Evolutionary conservation across 495 filamentous ascomycete species (phyloP), one percentile per base, ranked within the genome.

Genomic region (Penicillium angulare): DNA sequence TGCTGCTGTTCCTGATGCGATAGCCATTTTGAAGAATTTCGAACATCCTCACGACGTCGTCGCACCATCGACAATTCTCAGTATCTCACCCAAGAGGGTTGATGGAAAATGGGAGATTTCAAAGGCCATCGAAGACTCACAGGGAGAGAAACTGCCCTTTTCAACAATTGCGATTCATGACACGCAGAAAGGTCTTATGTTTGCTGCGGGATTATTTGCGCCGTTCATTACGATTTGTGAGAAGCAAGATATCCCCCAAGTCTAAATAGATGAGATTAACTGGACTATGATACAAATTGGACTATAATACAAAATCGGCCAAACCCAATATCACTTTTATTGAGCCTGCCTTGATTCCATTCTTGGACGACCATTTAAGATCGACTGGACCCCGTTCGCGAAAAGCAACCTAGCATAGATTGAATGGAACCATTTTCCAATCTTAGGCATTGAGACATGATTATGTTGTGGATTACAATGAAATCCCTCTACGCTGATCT

Each of bases 1-100:
- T 15, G 68, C 65, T 39, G 63, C 50, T 0, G 47, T 72, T 16
- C 64, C 69, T 1, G 51, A 64, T 46, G 23, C 38, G 3, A 27
- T 56, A 16, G 36, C 27, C 2, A 52, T 59, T 42, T n/a, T 52
- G 43, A 51, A 56, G 18, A 26, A 41, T 15, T 21, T 16, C 1
- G 34, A 40, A 3, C 33, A 52, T 26, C 53, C 53, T 21, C 39
- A 57, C 34, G 47, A 53, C 23, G 18, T 53, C 7, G 50, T 49
- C 33, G 55, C 44, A 4, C 50, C 55, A 13, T 50, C 50, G 1
- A 34, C 50, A 2, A 45, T 57, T 27, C 24, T 57, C 13, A n/a
- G 43, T 8, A 47, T 40, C 17, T 22, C 47, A 21, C 17, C n/a
- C 3, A 33, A 17, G 22, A 9, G 16, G 16, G 27, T 20, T 9